Base-by-base conservation (phyloP, 1,139 yeast species). In the Nadsonia commutata region DNA sequence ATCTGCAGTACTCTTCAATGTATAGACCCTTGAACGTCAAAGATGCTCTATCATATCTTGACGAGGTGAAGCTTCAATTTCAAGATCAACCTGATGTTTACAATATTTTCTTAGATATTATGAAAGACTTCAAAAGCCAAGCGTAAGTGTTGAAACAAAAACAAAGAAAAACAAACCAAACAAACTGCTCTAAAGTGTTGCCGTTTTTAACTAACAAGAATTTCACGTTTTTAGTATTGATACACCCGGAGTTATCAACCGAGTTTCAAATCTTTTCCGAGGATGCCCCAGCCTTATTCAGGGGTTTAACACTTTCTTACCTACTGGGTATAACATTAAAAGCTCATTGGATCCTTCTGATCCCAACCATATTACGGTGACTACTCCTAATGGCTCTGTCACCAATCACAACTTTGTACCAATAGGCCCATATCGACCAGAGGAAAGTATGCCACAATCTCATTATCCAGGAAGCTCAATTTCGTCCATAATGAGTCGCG, bases 61-160 rank as follows among this genome's bases (percentile, higher is more conserved):
- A 93, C 60, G 95, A 86, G 63, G 98, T 90, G 48, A 93, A 93
- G 61, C 76, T 81, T 45, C 97, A 88, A 62, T 90, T 90, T 63
- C 82, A 76, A 61, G 75, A 78, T 52, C 94, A 90, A 63, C 94
- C 97, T 1, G 96, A 88, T 57, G 95, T 93, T 43, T 90, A 93
- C 68, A 93, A 90, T 60, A 86, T 84, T 60, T 90, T 90, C 57
- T 72, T 90, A 57, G 99, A 93, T 60, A 90, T 90, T 50, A 90
- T 90, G 99, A 90, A 90, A 64, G 98, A 93, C 59, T 93, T 93
- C 68, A 90, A 93, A 66, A 81, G 94, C 41, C 96, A 88, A 64
- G 76, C 77, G 68, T 73, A 63, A 50, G 75, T 68, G n/a, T 27
- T 27, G 4, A 27, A n/a, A n/a, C n/a, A n/a, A n/a, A n/a, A n/a